Evolutionary conservation across 352 stramenopile genomes (phyloP).

Genomic region (Globisporangium okanoganense): DNA sequence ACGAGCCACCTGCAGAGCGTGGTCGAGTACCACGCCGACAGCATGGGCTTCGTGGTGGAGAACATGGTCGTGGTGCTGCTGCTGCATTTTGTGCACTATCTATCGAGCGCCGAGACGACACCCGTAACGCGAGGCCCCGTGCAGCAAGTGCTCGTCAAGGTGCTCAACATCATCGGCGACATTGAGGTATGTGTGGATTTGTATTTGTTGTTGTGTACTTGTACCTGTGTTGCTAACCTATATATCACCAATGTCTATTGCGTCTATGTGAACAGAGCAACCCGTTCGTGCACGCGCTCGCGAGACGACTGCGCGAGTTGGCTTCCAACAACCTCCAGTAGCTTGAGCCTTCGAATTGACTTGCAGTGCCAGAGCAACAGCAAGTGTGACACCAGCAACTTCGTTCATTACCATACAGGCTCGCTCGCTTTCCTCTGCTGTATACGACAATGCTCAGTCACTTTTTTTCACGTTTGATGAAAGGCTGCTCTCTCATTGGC

Average conservation of each 20-base stretch:
- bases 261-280: constrained; percentile 34
- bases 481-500: no score
- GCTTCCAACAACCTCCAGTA: constrained; percentile 17
- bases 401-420: no score
- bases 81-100: constrained; percentile 68
- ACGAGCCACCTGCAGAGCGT: constrained; percentile 42
- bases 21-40: constrained; percentile 76
- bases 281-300: constrained; percentile 63
- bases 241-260: background rate
- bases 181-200: constrained; percentile 47
- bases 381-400: no score
- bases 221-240: constrained; percentile 1
- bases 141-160: constrained; percentile 62
- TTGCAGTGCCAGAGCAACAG: no score
- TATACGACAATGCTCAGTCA: no score
- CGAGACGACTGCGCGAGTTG: constrained; percentile 63
- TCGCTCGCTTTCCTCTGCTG: no score
- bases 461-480: no score
- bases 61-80: constrained; percentile 73
- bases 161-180: constrained; percentile 53
- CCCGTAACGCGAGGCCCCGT: constrained; percentile 18
- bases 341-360: background rate
- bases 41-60: constrained; percentile 69
- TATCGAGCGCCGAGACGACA: constrained; percentile 29
- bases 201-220: background rate